Evolutionary conservation across 768 basidiomycete species (phyloP).

Genomic region (Agrocybe pediades): DNA sequence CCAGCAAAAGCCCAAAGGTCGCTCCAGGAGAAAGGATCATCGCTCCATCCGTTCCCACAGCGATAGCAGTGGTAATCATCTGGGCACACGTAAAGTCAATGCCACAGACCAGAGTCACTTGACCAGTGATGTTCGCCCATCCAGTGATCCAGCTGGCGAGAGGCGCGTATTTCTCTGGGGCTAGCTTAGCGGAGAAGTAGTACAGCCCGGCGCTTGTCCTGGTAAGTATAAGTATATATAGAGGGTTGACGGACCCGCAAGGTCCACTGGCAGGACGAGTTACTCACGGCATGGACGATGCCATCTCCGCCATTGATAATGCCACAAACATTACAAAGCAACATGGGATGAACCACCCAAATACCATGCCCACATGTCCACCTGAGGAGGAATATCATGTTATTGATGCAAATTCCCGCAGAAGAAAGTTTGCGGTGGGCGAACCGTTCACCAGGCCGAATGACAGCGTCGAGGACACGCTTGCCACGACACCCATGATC

Average conservation of each 20-base stretch:
- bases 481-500: constrained; percentile 74
- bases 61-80: constrained; percentile 75
- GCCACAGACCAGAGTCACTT: constrained; percentile 63
- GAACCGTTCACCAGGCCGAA: constrained; percentile 66
- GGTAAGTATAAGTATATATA: not conserved
- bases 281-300: constrained; percentile 76
- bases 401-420: not conserved
- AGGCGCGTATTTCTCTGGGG: constrained; percentile 59
- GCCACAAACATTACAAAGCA: constrained; percentile 70
- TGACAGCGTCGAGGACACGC: constrained; percentile 64
- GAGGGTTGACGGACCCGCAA: not conserved
- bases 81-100: constrained; percentile 80
- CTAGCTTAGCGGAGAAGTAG: constrained; percentile 77
- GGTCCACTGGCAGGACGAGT: no score
- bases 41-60: constrained; percentile 57
- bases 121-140: constrained; percentile 77
- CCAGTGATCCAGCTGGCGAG: constrained; percentile 41
- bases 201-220: constrained; percentile 81
- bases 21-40: constrained; percentile 55
- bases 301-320: constrained; percentile 71
- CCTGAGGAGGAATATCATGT: constrained; percentile 36
- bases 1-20: constrained; percentile 68
- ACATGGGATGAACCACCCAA: constrained; percentile 75
- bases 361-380: constrained; percentile 77
- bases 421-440: constrained; percentile 12